Conservation (phyloP, 306 rosid genomes). For the Prosopis cineraria region DNA sequence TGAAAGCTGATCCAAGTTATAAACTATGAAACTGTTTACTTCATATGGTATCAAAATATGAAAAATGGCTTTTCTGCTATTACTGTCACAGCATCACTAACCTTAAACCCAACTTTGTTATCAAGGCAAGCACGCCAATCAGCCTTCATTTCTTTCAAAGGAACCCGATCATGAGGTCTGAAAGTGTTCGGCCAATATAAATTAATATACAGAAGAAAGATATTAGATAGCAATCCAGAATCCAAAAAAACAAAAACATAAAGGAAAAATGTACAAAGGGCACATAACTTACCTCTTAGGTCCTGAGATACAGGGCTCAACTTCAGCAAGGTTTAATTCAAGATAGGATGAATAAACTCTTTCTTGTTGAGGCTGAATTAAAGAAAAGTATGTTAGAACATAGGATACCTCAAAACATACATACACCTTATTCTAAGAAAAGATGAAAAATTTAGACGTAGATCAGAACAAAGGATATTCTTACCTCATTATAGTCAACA, state of each 20-base stretch:
- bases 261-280: conserved; percentile 13
- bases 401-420: conserved; percentile 14
- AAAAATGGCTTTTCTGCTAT: background rate
- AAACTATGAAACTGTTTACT: conserved; percentile 14
- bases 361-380: conserved; percentile 82
- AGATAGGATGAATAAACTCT: conserved; percentile 93
- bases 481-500: conserved; percentile 93
- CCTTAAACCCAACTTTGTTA: conserved; percentile 97
- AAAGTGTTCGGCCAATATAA: conserved; percentile 32
- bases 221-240: conserved; percentile 9
- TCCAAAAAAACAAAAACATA: background rate
- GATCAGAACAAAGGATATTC: background rate
- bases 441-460: background rate
- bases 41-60: background rate
- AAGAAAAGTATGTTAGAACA: conserved; percentile 39
- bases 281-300: conserved; percentile 75
- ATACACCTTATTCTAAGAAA: conserved; percentile 2
- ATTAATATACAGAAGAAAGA: background rate
- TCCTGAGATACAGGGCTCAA: conserved; percentile 90
- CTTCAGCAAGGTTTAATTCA: conserved; percentile 74
- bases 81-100: conserved; percentile 42
- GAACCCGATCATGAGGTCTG: conserved; percentile 96
- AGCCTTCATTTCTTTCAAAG: conserved; percentile 82
- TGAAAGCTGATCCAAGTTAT: conserved; percentile 20
- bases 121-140: conserved; percentile 98